A percentile compares a stretch with the other conserved stretches of the same genome.
Conservation (phyloP, 2,329 filamentous ascomycete species). For the Drechslera avenae region DNA sequence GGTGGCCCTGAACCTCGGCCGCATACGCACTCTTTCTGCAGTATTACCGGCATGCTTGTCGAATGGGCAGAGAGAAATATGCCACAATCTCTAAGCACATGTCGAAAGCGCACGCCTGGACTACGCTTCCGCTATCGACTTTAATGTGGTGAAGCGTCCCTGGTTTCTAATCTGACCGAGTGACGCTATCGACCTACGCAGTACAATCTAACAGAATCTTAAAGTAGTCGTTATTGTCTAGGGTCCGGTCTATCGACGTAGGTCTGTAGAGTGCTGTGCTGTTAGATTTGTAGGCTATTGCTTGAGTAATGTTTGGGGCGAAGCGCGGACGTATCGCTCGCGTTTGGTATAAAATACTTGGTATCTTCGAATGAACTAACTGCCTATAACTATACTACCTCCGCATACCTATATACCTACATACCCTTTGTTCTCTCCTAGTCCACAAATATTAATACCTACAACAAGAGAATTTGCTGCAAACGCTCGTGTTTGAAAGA, state of each 20-base stretch:
- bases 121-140: conserved; percentile 13
- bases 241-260: conserved; percentile 23
- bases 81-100: conserved; percentile 28
- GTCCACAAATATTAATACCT: background rate
- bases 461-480: background rate
- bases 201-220: conserved; percentile 15
- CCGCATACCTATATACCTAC: conserved; percentile 23
- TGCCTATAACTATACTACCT: conserved; percentile 26
- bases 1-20: conserved; percentile 12
- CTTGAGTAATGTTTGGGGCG: conserved; percentile 1
- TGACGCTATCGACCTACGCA: conserved; percentile 28
- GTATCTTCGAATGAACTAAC: conserved; percentile 20
- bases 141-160: background rate
- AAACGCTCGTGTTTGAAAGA: background rate
- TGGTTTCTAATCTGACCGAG: conserved; percentile 14
- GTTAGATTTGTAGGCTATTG: conserved; percentile 11
- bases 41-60: conserved; percentile 19
- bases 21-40: conserved; percentile 32
- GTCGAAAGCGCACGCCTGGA: conserved; percentile 11
- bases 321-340: conserved; percentile 2
- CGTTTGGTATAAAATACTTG: conserved; percentile 28
- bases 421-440: conserved; percentile 36
- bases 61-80: conserved; percentile 29
- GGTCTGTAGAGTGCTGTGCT: conserved; percentile 12
- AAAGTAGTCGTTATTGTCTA: conserved; percentile 26